Conservation (phyloP, 139 green algal genomes). For the Chlorella sp. region DNA sequence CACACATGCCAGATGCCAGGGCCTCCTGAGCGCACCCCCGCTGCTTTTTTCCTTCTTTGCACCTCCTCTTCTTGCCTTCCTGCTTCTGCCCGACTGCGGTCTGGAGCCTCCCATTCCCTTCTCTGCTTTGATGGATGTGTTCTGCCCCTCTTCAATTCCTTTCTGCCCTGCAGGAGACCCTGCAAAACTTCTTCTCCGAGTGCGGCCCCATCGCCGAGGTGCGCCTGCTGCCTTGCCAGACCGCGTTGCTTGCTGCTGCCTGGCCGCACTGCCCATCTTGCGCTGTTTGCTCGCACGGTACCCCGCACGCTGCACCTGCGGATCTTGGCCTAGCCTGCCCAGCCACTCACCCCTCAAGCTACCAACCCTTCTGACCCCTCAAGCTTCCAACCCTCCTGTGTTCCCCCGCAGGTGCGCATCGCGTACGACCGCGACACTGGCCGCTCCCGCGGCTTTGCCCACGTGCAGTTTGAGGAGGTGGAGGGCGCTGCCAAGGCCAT, state of each 20-base stretch:
- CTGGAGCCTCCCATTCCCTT: no score
- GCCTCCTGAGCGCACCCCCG: not conserved
- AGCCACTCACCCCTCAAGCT: not conserved
- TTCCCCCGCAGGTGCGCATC: conserved; percentile 53
- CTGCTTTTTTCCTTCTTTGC: no score
- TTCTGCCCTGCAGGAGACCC: conserved; percentile 16
- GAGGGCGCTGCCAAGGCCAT: conserved; percentile 64
- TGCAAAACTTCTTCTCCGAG: conserved; percentile 66
- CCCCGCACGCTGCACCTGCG: no score
- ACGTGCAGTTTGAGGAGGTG: conserved; percentile 71
- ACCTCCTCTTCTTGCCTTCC: no score
- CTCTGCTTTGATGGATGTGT: no score
- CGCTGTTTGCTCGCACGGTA: no score
- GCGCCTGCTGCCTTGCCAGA: not conserved
- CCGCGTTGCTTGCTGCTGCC: no score
- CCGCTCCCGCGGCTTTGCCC: conserved; percentile 70
- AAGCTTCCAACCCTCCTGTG: not conserved
- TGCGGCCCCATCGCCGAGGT: conserved; percentile 57
- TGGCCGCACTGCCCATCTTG: no score
- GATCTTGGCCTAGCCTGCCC: no score
- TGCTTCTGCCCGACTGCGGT: no score
- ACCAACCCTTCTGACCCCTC: not conserved
- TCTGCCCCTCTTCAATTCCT: not conserved
- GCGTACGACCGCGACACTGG: conserved; percentile 66
- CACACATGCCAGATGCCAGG: not conserved